Percentiles rank a stretch among this genome's conserved stretches.
phyloP scores from a whole-genome alignment of 2,329 filamentous ascomycete genomes.

The Pseudogymnoascus sp. region DNA sequence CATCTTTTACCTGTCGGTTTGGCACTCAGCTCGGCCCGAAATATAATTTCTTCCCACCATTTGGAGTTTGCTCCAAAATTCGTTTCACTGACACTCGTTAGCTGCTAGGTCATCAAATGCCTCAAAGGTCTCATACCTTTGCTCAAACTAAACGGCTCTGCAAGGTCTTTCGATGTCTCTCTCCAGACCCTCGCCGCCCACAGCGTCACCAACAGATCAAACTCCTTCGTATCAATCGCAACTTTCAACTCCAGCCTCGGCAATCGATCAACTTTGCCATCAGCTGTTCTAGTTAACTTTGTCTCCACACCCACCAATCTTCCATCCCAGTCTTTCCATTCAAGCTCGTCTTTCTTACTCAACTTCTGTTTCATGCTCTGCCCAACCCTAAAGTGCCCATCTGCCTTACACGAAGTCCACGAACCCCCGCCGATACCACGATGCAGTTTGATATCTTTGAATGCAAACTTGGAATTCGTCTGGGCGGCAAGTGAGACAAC shows the following conservation, averaged over 20 bases:
- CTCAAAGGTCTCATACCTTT: neutral
- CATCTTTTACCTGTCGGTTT: neutral
- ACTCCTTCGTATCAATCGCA: neutral
- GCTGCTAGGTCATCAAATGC: neutral
- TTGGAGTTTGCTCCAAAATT: neutral
- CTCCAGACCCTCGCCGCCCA: slow-evolving; percentile 8
- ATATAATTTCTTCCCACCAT: neutral
- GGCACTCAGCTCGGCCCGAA: neutral
- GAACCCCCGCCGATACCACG: neutral
- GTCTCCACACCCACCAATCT: neutral
- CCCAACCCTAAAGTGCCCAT: neutral
- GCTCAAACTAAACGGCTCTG: slow-evolving; percentile 5
- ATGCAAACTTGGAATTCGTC: slow-evolving; percentile 2
- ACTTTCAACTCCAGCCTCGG: slow-evolving; percentile 2
- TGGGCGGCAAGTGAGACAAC: neutral
- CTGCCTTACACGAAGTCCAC: neutral
- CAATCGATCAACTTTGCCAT: neutral
- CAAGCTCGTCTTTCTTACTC: neutral
- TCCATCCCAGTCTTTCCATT: slow-evolving; percentile 5
- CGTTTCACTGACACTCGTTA: neutral
- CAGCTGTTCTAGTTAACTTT: neutral
- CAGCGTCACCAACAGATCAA: slow-evolving; percentile 3
- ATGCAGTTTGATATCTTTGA: slow-evolving; percentile 4
- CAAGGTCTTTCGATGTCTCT: neutral
- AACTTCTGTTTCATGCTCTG: slow-evolving; percentile 6